Conservation (phyloP, 345 rosid species). For the Arabis alpina region DNA sequence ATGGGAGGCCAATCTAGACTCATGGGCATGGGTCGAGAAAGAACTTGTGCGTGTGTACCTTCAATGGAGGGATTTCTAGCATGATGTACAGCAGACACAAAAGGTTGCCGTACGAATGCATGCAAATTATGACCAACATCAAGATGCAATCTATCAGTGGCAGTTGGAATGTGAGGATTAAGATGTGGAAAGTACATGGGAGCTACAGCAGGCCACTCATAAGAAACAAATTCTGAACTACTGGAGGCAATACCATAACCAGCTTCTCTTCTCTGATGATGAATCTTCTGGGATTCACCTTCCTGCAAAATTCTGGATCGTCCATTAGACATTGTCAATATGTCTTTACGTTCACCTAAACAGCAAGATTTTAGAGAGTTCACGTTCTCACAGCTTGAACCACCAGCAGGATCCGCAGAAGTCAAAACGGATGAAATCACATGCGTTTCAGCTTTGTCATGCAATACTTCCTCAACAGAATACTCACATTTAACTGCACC, state of each 20-base stretch:
- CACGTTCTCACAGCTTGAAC: constrained; percentile 43
- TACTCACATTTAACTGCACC: constrained; percentile 36
- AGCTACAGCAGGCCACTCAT: constrained; percentile 86
- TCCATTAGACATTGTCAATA: constrained; percentile 38
- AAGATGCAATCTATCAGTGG: constrained; percentile 92
- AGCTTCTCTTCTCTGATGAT: constrained; percentile 46
- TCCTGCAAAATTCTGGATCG: constrained; percentile 42
- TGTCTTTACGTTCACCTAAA: constrained; percentile 45
- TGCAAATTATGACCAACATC: constrained; percentile 93
- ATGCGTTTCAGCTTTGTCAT: constrained; percentile 41
- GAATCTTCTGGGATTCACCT: constrained; percentile 48
- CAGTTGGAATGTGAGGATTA: constrained; percentile 78
- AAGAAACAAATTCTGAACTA: constrained; percentile 64
- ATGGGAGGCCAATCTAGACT: constrained; percentile 98
- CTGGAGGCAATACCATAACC: constrained; percentile 45
- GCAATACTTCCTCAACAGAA: constrained; percentile 39
- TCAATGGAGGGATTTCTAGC: constrained; percentile 74
- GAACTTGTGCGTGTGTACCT: constrained; percentile 62
- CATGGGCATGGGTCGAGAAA: constrained; percentile 77
- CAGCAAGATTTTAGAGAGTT: constrained; percentile 40
- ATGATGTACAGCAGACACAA: constrained; percentile 70
- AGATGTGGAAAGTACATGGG: constrained; percentile 74
- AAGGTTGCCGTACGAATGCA: constrained; percentile 73
- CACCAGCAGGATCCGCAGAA: constrained; percentile 37
- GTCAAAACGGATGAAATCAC: constrained; percentile 39